Evolutionary conservation across 2,329 filamentous ascomycete genomes (phyloP), one percentile per base, ranked within the genome.

Genomic region (Rutstroemia sp.): DNA sequence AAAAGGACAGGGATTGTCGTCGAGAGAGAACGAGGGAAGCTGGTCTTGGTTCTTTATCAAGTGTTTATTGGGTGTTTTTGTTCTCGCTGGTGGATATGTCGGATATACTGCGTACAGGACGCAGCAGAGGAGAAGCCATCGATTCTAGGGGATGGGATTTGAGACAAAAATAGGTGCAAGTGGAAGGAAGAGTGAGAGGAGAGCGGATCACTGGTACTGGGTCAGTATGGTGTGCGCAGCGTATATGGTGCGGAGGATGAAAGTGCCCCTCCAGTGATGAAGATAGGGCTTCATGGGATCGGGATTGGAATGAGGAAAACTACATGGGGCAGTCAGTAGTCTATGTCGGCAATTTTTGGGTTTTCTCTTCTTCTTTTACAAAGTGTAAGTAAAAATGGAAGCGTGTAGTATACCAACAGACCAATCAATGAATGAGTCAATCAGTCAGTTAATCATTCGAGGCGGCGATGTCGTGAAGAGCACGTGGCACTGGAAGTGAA

Each of bases 51-150:
- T 86, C 73, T 76, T 97, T 60, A 79, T 91, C 72, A 97, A 96
- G 82, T 78, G 89, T 60, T 69, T 97, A 58, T 67, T 96, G 58
- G 87, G 96, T 72, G 76, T 88, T 61, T 70, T 85, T 30, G 81
- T 84, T 16, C 65, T 86, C 46, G 88, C 79, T 9, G 92, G 88
- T 63, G 88, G 71, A 4, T 99, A 97, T 70, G 83, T 91, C 46
- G 92, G 90, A 27, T 97, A 80, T 70, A 96, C 91, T 6, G 80
- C 86, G 47, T 99, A 89, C 75, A 82, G 92, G 69, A 61, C 84
- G 23, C 62, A 69, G 55, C 60, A 67, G 54, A 64, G 59, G 50
- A 64, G 63, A 48, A 67, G 64, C 38, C 67, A 70, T 59, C 57
- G 68, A 27, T 70, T 70, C 48, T 70, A 63, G 58, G 46, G 47